A percentile compares a stretch with the other conserved stretches of the same genome.
Conservation (phyloP, 352 stramenopile species). For the Globisporangium cylindrosporum region DNA sequence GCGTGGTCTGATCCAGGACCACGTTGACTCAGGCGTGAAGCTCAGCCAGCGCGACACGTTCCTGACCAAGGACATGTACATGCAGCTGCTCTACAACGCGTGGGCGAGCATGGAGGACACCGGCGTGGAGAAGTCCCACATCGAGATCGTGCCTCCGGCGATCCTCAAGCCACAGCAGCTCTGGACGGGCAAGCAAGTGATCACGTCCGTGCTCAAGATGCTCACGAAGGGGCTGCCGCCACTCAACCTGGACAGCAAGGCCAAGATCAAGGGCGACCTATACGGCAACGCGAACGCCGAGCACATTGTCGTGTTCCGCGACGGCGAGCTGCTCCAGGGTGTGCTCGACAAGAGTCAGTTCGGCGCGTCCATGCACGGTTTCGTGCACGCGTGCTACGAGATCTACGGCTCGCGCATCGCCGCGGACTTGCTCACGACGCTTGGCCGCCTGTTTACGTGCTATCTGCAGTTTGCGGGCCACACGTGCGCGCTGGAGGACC, state of each 20-base stretch:
- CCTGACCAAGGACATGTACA: slow-evolving; percentile 97
- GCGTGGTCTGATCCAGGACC: slow-evolving; percentile 99
- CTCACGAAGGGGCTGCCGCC: slow-evolving; percentile 88
- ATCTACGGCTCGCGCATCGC: slow-evolving; percentile 84
- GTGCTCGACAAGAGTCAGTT: slow-evolving; percentile 99
- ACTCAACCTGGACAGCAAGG: slow-evolving; percentile 93
- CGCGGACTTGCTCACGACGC: slow-evolving; percentile 75
- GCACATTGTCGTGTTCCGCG: slow-evolving; percentile 95
- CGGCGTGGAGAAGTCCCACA: slow-evolving; percentile 84
- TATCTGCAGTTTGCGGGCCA: slow-evolving; percentile 98
- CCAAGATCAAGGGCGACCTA: slow-evolving; percentile 95
- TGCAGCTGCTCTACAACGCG: slow-evolving; percentile 96
- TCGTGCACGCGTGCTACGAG: slow-evolving; percentile 97
- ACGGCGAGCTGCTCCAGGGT: slow-evolving; percentile 95
- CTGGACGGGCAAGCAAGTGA: slow-evolving; percentile 99
- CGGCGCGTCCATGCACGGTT: slow-evolving; percentile 96
- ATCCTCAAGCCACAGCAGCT: slow-evolving; percentile 96
- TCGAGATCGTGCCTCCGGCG: slow-evolving; percentile 95
- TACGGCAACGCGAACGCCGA: slow-evolving; percentile 95
- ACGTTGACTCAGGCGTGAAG: slow-evolving; percentile 99
- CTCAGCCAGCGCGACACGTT: slow-evolving; percentile 98
- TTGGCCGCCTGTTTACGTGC: slow-evolving; percentile 94
- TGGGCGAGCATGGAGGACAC: slow-evolving; percentile 94
- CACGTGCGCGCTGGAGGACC: slow-evolving; percentile 98
- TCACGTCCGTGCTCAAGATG: slow-evolving; percentile 96